A percentile compares a stretch with the other conserved stretches of the same genome.
Conservation (phyloP, 1,284 basidiomycete species). For the Phaffia rhodozyma region DNA sequence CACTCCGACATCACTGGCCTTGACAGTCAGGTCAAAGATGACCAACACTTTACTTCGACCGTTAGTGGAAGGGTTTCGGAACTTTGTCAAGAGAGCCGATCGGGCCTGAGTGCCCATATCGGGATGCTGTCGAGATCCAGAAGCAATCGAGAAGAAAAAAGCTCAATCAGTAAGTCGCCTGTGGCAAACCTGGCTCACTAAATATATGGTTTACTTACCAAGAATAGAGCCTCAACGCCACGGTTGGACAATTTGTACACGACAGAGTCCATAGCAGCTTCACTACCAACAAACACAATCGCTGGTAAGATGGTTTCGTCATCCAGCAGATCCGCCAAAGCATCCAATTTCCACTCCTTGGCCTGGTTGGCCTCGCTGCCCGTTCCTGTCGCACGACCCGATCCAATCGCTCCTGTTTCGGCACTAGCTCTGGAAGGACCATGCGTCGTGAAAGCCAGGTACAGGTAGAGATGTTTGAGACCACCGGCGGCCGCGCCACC, state of each 20-base stretch:
- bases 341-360: constrained; percentile 94
- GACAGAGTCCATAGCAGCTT: constrained; percentile 70
- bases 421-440: constrained; percentile 55
- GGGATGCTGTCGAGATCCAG: constrained; percentile 6
- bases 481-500: constrained; percentile 51
- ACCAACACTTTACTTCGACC: constrained; percentile 57
- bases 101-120: constrained; percentile 75
- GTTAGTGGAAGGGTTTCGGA: constrained; percentile 44
- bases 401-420: constrained; percentile 34
- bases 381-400: constrained; percentile 40
- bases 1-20: constrained; percentile 68
- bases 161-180: too few relatives aligned
- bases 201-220: constrained; percentile 44
- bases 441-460: constrained; percentile 83
- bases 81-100: constrained; percentile 66
- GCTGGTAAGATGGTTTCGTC: constrained; percentile 59
- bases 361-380: constrained; percentile 72
- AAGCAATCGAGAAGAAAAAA: constrained; percentile 6
- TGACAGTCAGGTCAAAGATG: constrained; percentile 81
- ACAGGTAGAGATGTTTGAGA: constrained; percentile 83
- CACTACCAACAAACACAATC: constrained; percentile 79
- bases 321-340: constrained; percentile 81
- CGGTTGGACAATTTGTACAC: constrained; percentile 77
- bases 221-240: constrained; percentile 68
- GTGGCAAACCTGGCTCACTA: not conserved